A percentile compares a stretch with the other conserved stretches of the same genome.
phyloP scores from a whole-genome alignment of 2,329 filamentous ascomycete species.

The Meredithiella fracta region DNA sequence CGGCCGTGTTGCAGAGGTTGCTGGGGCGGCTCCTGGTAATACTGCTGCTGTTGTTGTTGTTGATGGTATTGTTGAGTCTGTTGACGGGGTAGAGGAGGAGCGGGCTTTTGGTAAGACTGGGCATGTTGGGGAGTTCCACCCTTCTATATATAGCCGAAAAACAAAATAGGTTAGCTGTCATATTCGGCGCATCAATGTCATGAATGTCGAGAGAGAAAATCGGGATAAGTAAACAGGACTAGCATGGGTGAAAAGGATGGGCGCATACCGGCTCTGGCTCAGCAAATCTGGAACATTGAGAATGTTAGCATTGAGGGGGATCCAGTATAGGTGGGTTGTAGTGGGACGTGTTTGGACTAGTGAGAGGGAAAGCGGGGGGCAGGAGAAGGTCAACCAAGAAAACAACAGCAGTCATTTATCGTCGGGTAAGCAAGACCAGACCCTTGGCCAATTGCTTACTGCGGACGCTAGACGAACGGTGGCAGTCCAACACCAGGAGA shows the following conservation, averaged over 20 bases:
- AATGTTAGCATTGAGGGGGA: constrained; percentile 6
- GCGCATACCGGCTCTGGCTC: constrained; percentile 51
- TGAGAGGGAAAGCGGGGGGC: neutral
- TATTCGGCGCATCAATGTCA: neutral
- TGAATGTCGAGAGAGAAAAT: neutral
- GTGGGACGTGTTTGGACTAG: neutral
- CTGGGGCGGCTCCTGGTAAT: constrained; percentile 7
- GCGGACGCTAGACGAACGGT: neutral
- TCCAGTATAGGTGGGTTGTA: neutral
- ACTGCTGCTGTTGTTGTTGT: constrained; percentile 10
- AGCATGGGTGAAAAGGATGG: constrained; percentile 4
- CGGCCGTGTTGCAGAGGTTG: constrained; percentile 13
- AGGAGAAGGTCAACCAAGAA: neutral
- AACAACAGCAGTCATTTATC: neutral
- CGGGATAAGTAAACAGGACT: neutral
- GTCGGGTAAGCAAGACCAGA: neutral
- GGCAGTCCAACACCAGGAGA: neutral
- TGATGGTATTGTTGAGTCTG: constrained; percentile 15
- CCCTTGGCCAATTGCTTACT: neutral
- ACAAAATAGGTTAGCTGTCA: constrained; percentile 4
- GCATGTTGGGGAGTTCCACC: constrained; percentile 15
- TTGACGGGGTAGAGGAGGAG: constrained; percentile 25
- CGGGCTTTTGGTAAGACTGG: constrained; percentile 14
- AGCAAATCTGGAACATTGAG: constrained; percentile 39
- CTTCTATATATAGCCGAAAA: constrained; percentile 14